Conservation (phyloP, 139 green algal species). For the Trebouxia sp. region DNA sequence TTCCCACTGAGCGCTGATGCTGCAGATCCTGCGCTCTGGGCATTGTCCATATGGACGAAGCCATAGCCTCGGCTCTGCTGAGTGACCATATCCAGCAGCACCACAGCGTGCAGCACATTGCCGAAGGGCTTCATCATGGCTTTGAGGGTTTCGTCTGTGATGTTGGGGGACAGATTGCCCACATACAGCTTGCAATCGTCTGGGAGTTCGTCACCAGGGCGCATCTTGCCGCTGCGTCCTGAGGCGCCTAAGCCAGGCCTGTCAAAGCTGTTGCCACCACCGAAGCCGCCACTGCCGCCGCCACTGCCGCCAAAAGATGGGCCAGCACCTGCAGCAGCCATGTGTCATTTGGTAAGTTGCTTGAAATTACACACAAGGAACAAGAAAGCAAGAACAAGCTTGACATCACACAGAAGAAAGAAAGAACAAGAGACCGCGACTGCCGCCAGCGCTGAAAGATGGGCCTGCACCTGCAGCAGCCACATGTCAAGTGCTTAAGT, state of each 20-base stretch:
- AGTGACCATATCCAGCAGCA: constrained; percentile 44
- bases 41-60: constrained; percentile 86
- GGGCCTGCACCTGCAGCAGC: too few species aligned
- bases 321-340: background rate
- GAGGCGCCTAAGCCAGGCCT: constrained; percentile 4
- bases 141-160: constrained; percentile 60
- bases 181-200: constrained; percentile 85
- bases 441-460: too few species aligned
- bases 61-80: constrained; percentile 70
- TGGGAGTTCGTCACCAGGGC: constrained; percentile 57
- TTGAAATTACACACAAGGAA: too few species aligned
- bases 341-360: too few species aligned
- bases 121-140: constrained; percentile 79
- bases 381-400: too few species aligned
- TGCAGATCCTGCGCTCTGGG: constrained; percentile 47
- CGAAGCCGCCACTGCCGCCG: background rate
- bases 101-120: constrained; percentile 59
- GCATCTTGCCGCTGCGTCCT: constrained; percentile 23
- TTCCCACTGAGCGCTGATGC: constrained; percentile 43
- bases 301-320: background rate
- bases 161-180: constrained; percentile 71
- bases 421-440: too few species aligned
- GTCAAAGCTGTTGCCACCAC: background rate
- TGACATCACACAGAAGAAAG: too few species aligned
- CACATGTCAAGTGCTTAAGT: too few species aligned